phyloP scores from a whole-genome alignment of 768 basidiomycete species.

The Agaricus blazei region DNA sequence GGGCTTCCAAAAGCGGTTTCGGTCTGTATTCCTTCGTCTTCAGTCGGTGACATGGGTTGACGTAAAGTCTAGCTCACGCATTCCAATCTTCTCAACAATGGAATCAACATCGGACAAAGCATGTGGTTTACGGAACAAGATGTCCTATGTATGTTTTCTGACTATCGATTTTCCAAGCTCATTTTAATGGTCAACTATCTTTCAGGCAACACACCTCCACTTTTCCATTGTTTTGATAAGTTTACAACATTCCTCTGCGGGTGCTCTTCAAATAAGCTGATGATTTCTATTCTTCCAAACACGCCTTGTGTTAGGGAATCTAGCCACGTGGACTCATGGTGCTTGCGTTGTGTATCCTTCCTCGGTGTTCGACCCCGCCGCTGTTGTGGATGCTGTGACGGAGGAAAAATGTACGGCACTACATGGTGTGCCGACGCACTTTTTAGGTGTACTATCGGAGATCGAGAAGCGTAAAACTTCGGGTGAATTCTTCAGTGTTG shows the following conservation, averaged over 20 bases:
- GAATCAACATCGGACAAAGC: slow-evolving; percentile 58
- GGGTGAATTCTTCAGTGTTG: slow-evolving; percentile 44
- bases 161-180: background rate
- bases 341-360: slow-evolving; percentile 75
- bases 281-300: slow-evolving; percentile 14
- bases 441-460: slow-evolving; percentile 68
- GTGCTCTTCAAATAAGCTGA: slow-evolving; percentile 7
- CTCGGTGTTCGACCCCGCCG: slow-evolving; percentile 52
- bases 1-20: slow-evolving; percentile 81
- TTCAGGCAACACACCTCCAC: slow-evolving; percentile 74
- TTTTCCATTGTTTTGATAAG: slow-evolving; percentile 91
- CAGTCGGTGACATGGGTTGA: background rate
- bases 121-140: slow-evolving; percentile 68
- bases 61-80: slow-evolving; percentile 59
- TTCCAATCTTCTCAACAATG: slow-evolving; percentile 76
- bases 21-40: slow-evolving; percentile 31
- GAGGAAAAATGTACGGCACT: slow-evolving; percentile 71
- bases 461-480: slow-evolving; percentile 46
- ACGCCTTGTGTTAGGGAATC: slow-evolving; percentile 80
- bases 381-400: slow-evolving; percentile 67
- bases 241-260: slow-evolving; percentile 20
- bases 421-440: slow-evolving; percentile 85
- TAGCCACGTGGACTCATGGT: slow-evolving; percentile 73
- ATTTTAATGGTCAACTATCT: background rate
- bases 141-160: slow-evolving; percentile 47